Base-by-base conservation (phyloP, 306 rosid genomes). In the Lathyrus sativus region DNA sequence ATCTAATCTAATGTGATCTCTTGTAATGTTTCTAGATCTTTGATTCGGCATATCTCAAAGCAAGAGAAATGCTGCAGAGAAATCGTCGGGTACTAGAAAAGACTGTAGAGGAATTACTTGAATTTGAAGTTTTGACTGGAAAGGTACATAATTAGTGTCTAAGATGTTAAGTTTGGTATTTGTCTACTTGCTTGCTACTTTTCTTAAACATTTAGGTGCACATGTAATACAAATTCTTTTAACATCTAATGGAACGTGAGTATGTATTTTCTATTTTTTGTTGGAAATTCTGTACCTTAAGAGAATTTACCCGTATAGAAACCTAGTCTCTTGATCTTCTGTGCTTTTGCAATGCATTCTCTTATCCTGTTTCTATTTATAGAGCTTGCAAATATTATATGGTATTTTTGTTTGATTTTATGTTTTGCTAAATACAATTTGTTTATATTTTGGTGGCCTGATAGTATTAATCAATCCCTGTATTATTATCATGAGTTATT, bases 11-110 rank as follows among this genome's bases (percentile, higher is more conserved):
- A 71, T 61, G 26, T 3, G 9, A 45, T 71, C 19, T 28, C 41
- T 43, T 68, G 33, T 71, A 42, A 46, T 62, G 46, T 75, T 68
- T 75, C 67, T 57, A 93, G 98, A 86, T 90, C 62, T 88, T 88
- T 46, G 96, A 93, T 79, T 79, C 85, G 74, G 98, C 98, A 72
- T 93, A 88, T 85, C 83, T 70, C 73, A 93, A 78, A 78, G 95
- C 98, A 46, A 87, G 85, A 76, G 87, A 85, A 68, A 83, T 93
- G 90, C 78, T 93, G 59, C 85, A 65, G 79, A 84, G 73, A 65
- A 93, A 93, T 74, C 91, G 81, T 58, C 80, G 28, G 61, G 90
- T 82, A 65, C 91, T 93, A 65, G 97, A 93, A 81, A 93, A 90
- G 84, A 81, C 85, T 39, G 98, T 86, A 24, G 97, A 85, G 51